phyloP scores from a whole-genome alignment of 2,329 filamentous ascomycete genomes.

The Xylariaceae sp. region DNA sequence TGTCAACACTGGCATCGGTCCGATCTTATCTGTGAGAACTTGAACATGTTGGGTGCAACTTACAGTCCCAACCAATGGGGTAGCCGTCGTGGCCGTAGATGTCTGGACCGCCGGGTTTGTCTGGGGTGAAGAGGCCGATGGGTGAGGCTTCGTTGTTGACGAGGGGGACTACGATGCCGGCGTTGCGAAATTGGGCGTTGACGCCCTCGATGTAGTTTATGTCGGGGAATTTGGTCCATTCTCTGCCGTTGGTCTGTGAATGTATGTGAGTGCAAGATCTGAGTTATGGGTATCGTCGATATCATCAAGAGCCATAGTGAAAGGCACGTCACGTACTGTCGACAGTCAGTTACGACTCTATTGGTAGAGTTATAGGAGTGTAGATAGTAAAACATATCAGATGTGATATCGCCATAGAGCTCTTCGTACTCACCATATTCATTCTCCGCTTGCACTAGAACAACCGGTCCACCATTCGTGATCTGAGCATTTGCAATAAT shows the following conservation, averaged over 20 bases:
- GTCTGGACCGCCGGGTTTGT: slow-evolving; percentile 14
- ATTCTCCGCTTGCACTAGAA: slow-evolving; percentile 76
- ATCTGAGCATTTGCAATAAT: slow-evolving; percentile 73
- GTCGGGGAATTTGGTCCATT: slow-evolving; percentile 55
- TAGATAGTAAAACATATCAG: background rate
- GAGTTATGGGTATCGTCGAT: background rate
- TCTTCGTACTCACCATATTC: slow-evolving; percentile 49
- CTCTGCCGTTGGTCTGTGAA: slow-evolving; percentile 32
- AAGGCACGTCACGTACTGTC: slow-evolving; percentile 5
- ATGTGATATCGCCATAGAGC: no score
- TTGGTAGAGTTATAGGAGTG: background rate
- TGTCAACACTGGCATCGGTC: background rate
- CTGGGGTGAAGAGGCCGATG: slow-evolving; percentile 14
- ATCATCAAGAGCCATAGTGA: background rate
- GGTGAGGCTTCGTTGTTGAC: slow-evolving; percentile 38
- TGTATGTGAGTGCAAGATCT: background rate
- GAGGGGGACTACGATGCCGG: slow-evolving; percentile 67
- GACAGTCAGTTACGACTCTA: background rate
- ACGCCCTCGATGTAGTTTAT: slow-evolving; percentile 50
- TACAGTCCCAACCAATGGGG: slow-evolving; percentile 54
- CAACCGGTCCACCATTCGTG: slow-evolving; percentile 74
- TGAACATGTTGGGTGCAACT: background rate
- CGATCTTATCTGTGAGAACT: background rate
- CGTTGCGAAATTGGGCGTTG: slow-evolving; percentile 48
- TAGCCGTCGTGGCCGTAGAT: slow-evolving; percentile 56